Conservation (phyloP, 805 yeast genomes). For the Spathaspora boniae region DNA sequence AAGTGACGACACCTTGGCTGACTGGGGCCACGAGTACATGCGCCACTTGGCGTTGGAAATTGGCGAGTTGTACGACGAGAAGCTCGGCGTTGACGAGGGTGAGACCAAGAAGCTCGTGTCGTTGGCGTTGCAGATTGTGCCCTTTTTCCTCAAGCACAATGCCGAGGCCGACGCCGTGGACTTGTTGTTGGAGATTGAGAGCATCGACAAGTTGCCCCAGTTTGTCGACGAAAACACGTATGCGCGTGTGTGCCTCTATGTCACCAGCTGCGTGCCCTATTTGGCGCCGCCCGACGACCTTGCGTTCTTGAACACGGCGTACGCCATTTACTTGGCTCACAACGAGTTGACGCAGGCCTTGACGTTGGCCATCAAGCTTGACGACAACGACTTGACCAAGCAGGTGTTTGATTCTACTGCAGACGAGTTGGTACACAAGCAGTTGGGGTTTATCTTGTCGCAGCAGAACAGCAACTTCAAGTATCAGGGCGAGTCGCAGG, state of each 20-base stretch:
- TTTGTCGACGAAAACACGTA: conserved; percentile 83
- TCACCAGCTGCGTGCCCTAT: conserved; percentile 95
- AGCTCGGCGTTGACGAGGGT: conserved; percentile 33
- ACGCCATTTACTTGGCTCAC: conserved; percentile 73
- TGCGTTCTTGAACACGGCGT: conserved; percentile 84
- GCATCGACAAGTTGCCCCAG: conserved; percentile 75
- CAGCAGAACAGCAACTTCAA: conserved; percentile 81
- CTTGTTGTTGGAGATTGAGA: conserved; percentile 82
- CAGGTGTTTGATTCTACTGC: conserved; percentile 79
- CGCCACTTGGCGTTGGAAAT: conserved; percentile 95
- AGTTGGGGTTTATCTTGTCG: conserved; percentile 84
- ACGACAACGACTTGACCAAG: conserved; percentile 70
- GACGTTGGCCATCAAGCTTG: conserved; percentile 83
- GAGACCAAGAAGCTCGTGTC: conserved; percentile 46
- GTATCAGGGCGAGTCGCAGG: conserved; percentile 55
- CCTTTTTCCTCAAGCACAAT: conserved; percentile 87
- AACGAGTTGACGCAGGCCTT: conserved; percentile 86
- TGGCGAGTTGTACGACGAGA: conserved; percentile 76
- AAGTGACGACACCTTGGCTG: conserved; percentile 55
- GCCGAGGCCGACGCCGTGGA: conserved; percentile 99
- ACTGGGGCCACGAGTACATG: conserved; percentile 98
- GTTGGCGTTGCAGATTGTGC: conserved; percentile 75
- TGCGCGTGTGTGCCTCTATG: conserved; percentile 86
- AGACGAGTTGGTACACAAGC: conserved; percentile 76
- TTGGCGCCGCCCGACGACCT: conserved; percentile 93